Base-by-base conservation (phyloP, 177 flowering plant genomes). In the Vitis hybrid region DNA sequence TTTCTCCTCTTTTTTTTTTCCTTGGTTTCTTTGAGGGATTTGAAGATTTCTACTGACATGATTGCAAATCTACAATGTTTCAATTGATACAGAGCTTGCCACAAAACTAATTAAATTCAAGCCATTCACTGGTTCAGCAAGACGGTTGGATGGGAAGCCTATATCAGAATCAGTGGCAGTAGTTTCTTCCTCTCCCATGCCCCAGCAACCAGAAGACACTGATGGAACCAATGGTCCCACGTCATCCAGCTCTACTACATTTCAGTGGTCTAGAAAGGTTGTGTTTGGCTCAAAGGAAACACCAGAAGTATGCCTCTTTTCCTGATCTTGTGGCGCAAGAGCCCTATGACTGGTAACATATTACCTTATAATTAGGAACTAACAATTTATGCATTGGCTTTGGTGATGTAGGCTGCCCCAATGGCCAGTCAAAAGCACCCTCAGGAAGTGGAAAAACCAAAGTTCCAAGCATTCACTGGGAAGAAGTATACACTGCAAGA, bases 401-500 rank as follows among this genome's bases (percentile, higher is more conserved):
- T 56, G 58, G 14, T 46, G 2, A 56, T 40, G 19, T 21, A 80
- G 80, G 73, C 35, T 68, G 46, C 56, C 15, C 27, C 62, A 9
- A 72, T 71, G 72, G 56, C 52, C 56, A 64, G 51, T n/a, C 67
- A 75, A 52, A 80, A 82, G 56, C 55, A 62, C 3, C 46, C 75
- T 11, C 54, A 76, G 71, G 69, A 74, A 52, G 72, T 3, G 2
- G 76, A 79, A 67, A 80, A 80, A 66, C 73, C 78, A n/a, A 84
- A 81, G 75, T 86, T 86, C 72, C 77, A 84, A 70, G 79, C 87
- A 3, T 86, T 84, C 69, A 72, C 85, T 11, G 89, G 89, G 77
- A 86, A 81, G 78, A 86, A 84, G 64, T 82, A 84, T 62, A 77
- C 84, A 35, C 68, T 84, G 60, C 76, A 69, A 56, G 78, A 69